Conservation (phyloP, 75 land plant genomes). For the Larix kaempferi region DNA sequence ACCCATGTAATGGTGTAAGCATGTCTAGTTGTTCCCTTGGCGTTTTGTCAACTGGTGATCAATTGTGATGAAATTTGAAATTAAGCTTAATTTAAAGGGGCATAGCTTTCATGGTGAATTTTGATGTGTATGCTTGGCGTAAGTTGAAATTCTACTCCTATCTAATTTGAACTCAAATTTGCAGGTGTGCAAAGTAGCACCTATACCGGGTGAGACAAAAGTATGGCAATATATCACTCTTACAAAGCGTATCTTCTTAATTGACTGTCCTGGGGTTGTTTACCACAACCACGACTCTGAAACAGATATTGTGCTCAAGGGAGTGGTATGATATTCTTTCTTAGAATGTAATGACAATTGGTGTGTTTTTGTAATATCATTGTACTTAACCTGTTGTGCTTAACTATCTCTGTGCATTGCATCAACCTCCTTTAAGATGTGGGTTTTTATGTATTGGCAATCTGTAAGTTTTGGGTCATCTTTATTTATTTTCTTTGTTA, state of each 20-base stretch:
- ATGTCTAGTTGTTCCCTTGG: no score
- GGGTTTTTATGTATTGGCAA: not conserved
- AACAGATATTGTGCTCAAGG: constrained; percentile 96
- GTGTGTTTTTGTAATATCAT: not conserved
- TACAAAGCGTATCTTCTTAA: constrained; percentile 90
- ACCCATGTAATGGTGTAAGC: no score
- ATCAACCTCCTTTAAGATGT: not conserved
- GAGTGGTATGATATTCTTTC: constrained; percentile 63
- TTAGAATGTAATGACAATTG: not conserved
- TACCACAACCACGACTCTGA: constrained; percentile 84
- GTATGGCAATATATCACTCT: constrained; percentile 99
- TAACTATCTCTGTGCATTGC: not conserved
- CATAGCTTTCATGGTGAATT: no score
- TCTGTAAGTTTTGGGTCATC: not conserved
- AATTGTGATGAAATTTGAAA: no score
- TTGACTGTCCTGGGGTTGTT: constrained; percentile 99
- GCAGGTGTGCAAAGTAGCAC: constrained; percentile 98
- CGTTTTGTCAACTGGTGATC: no score
- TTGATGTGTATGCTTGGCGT: not conserved
- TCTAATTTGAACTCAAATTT: constrained; percentile 8
- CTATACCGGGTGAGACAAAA: constrained; percentile 98
- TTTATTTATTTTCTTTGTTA: not conserved
- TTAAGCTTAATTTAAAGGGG: no score
- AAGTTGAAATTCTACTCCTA: constrained; percentile 2
- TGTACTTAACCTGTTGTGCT: not conserved